These are phyloP conservation scores for Saccharomycopsis fibuligera DNA, from an alignment of 805 yeast species.

Conservation along the genomic window DNA sequence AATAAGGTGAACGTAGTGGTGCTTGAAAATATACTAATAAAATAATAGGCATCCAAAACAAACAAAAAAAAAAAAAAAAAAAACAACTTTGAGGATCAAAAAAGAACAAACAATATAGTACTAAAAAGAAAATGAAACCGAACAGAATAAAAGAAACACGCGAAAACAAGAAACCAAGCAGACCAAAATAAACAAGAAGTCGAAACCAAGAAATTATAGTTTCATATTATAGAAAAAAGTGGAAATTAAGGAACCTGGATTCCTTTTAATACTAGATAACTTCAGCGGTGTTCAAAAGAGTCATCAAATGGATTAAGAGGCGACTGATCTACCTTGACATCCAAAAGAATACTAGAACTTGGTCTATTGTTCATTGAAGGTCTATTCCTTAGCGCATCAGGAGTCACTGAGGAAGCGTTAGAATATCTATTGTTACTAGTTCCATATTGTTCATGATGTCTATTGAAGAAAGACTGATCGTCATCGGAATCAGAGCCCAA, in stretches of 20 bases:
- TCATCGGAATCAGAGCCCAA: conserved; percentile 19
- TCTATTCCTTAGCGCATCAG: conserved; percentile 2
- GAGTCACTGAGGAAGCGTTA: neutral
- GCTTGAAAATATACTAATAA: too few species aligned
- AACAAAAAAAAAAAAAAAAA: too few species aligned
- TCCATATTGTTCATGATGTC: neutral
- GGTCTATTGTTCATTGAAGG: conserved; percentile 10
- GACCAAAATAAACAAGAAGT: too few species aligned
- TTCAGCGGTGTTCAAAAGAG: neutral
- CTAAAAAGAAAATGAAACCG: neutral
- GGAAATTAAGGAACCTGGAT: neutral
- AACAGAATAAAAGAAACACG: neutral
- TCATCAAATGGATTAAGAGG: conserved; percentile 22
- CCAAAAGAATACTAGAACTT: conserved; percentile 13
- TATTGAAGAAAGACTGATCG: neutral
- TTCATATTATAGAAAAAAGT: too few species aligned
- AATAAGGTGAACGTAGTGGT: too few species aligned
- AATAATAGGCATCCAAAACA: too few species aligned
- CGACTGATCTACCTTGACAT: neutral
- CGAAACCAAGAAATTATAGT: neutral
- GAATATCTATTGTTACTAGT: neutral
- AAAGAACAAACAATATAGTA: too few species aligned
- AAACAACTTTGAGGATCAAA: neutral
- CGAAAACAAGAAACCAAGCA: neutral
- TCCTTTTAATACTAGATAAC: neutral